A percentile compares a stretch with the other conserved stretches of the same genome.
Conservation (phyloP, 139 green algal genomes). For the Ettlia oleoabundans region DNA sequence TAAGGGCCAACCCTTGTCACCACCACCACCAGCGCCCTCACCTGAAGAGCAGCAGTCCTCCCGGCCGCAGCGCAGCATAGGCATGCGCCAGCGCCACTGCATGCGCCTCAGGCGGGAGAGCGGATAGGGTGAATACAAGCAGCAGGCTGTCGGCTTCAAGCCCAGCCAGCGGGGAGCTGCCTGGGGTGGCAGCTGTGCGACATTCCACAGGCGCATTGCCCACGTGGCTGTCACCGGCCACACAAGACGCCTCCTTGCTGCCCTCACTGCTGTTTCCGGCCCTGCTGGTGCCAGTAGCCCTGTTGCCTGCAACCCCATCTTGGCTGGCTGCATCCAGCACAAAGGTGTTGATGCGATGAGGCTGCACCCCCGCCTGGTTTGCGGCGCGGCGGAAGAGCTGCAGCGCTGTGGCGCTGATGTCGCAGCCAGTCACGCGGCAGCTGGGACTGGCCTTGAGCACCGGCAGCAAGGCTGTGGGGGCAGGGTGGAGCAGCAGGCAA, state of each 20-base stretch:
- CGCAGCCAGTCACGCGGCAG: slow-evolving; percentile 52
- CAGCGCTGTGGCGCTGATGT: slow-evolving; percentile 70
- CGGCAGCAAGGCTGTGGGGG: slow-evolving; percentile 58
- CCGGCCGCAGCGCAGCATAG: slow-evolving; percentile 52
- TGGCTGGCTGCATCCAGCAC: slow-evolving; percentile 44
- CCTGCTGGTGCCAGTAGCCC: neutral
- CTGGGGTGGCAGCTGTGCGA: no score
- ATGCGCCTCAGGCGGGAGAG: slow-evolving; percentile 60
- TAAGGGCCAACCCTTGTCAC: no score
- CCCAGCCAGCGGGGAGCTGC: slow-evolving; percentile 29
- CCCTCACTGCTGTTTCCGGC: neutral
- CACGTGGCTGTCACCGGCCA: no score
- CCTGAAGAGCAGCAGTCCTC: slow-evolving; percentile 68
- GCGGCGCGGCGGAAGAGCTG: slow-evolving; percentile 58
- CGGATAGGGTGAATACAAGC: slow-evolving; percentile 85
- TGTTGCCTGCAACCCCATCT: neutral
- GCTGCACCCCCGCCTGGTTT: slow-evolving; percentile 47
- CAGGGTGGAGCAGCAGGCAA: neutral
- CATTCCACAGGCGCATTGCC: no score
- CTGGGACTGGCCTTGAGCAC: slow-evolving; percentile 66
- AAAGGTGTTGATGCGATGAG: slow-evolving; percentile 18
- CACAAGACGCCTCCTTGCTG: neutral
- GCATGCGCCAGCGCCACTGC: slow-evolving; percentile 39
- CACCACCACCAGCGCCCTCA: neutral
- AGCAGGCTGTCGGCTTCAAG: slow-evolving; percentile 62